phyloP scores from a whole-genome alignment of 179 eudicot species.

The Camellia oleifera region DNA sequence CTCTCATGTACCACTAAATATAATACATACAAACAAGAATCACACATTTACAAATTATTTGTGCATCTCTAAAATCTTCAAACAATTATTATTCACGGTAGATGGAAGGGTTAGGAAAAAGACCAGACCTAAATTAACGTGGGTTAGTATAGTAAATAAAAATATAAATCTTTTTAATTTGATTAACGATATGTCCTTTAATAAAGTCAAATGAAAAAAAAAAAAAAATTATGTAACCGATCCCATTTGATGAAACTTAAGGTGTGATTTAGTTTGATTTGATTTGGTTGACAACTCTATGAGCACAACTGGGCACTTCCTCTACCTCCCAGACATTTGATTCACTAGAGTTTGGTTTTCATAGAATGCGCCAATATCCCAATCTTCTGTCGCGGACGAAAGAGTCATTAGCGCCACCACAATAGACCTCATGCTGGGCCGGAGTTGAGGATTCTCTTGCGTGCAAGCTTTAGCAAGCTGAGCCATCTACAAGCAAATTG shows the following conservation, averaged over 20 bases:
- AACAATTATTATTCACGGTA: not conserved
- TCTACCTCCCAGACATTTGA: conserved; percentile 50
- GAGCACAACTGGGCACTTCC: not conserved
- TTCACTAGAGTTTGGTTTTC: conserved; percentile 39
- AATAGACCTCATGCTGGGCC: conserved; percentile 67
- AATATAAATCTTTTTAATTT: no score
- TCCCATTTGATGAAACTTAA: no score
- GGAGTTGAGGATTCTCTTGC: conserved; percentile 43
- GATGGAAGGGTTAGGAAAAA: not conserved
- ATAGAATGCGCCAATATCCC: conserved; percentile 42
- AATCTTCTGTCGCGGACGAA: conserved; percentile 41
- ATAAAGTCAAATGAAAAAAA: no score
- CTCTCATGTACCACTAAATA: not conserved
- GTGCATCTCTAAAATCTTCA: not conserved
- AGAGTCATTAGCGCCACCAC: conserved; percentile 59
- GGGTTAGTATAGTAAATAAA: no score
- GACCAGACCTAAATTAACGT: no score
- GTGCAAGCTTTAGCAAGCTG: conserved; percentile 64
- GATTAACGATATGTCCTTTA: no score
- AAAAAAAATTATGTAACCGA: no score
- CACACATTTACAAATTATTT: not conserved
- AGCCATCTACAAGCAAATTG: conserved; percentile 46
- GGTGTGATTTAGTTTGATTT: no score
- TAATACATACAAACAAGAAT: not conserved
- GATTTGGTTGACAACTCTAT: no score